Percentiles rank a stretch among this genome's conserved stretches.
Evolutionary conservation across 164 flowering plant genomes (phyloP).

Genomic region (Chloranthus sessilifolius): DNA sequence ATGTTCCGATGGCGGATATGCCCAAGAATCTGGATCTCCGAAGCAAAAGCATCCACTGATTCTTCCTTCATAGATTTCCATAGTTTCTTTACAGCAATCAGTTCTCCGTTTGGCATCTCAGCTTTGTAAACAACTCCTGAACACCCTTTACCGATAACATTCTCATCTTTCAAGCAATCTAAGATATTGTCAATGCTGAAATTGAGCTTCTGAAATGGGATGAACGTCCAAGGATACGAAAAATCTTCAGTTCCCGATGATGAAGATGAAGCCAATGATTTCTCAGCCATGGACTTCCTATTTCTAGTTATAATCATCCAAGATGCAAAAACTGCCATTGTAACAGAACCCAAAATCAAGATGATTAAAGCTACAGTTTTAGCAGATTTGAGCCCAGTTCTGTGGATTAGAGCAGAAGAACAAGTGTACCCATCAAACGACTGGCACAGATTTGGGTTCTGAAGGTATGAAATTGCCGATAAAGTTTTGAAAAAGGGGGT

Average conservation of each 20-base stretch:
- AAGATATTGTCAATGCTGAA: constrained; percentile 69
- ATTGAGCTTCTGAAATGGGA: constrained; percentile 84
- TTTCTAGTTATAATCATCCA: constrained; percentile 60
- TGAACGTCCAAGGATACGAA: constrained; percentile 96
- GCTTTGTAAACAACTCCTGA: constrained; percentile 91
- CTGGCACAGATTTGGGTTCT: constrained; percentile 57
- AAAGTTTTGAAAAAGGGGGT: constrained; percentile 80
- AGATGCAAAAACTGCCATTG: constrained; percentile 39
- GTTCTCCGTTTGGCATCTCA: constrained; percentile 83
- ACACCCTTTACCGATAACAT: constrained; percentile 88
- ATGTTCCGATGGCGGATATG: constrained; percentile 79
- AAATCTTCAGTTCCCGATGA: constrained; percentile 65
- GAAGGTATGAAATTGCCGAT: constrained; percentile 48
- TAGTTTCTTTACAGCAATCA: constrained; percentile 88
- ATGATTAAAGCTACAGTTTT: constrained; percentile 54
- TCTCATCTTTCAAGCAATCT: constrained; percentile 76
- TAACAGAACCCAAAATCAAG: constrained; percentile 49
- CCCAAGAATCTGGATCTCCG: constrained; percentile 74
- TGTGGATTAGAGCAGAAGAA: constrained; percentile 36
- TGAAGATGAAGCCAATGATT: constrained; percentile 31
- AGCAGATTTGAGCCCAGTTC: constrained; percentile 48
- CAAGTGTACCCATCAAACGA: constrained; percentile 75
- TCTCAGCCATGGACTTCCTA: constrained; percentile 42
- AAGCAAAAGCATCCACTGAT: constrained; percentile 52
- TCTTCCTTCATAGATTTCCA: constrained; percentile 74